Conservation (phyloP, 2,329 filamentous ascomycete species). For the Ciborinia camelliae region DNA sequence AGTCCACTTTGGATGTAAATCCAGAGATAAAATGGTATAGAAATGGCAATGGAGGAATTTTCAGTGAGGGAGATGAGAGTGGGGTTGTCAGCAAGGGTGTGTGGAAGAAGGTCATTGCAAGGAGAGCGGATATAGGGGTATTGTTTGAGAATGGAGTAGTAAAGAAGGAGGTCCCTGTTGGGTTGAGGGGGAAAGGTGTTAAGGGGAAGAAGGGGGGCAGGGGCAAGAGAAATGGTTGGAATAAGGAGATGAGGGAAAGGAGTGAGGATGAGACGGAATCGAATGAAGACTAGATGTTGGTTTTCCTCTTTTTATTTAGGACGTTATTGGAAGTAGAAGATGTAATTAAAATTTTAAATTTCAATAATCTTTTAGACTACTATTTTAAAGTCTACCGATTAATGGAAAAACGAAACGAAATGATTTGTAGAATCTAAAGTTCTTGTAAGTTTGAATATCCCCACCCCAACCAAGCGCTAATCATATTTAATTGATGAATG, state of each 20-base stretch:
- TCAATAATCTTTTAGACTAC: too few species aligned
- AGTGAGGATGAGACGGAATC: slow-evolving; percentile 32
- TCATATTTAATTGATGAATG: too few species aligned
- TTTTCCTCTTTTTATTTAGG: background rate
- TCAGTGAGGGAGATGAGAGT: slow-evolving; percentile 36
- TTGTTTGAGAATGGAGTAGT: slow-evolving; percentile 45
- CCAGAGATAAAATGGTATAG: slow-evolving; percentile 41
- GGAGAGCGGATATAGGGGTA: slow-evolving; percentile 43
- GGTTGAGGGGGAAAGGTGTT: slow-evolving; percentile 42
- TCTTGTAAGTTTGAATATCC: too few species aligned
- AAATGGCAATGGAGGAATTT: slow-evolving; percentile 40
- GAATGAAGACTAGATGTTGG: background rate
- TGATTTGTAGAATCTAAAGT: too few species aligned
- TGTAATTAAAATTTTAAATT: too few species aligned
- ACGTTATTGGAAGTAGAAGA: background rate
- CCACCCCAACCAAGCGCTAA: too few species aligned
- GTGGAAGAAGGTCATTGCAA: slow-evolving; percentile 45
- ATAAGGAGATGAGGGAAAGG: slow-evolving; percentile 34
- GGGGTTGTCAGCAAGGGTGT: slow-evolving; percentile 38
- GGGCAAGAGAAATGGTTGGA: slow-evolving; percentile 40
- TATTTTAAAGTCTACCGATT: too few species aligned
- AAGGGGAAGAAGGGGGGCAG: slow-evolving; percentile 40
- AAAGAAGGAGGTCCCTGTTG: slow-evolving; percentile 44
- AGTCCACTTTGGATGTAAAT: slow-evolving; percentile 37
- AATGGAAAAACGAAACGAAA: too few species aligned